Percentiles rank a stretch among this genome's conserved stretches.
Conservation (phyloP, 805 yeast species). For the Saturnispora bothae region DNA sequence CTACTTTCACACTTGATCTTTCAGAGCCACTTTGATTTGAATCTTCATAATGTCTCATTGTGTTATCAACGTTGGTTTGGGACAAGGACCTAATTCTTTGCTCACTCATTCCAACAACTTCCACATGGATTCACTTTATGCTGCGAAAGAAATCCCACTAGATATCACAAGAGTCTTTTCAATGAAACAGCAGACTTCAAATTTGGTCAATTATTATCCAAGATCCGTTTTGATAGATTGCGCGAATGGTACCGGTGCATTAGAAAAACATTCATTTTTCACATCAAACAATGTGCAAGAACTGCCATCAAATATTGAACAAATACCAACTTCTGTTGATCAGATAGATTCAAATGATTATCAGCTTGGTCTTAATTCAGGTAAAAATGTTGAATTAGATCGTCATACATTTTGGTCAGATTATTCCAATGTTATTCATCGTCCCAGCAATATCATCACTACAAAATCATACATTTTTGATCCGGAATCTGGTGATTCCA, state of each 20-base stretch:
- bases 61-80: constrained; percentile 57
- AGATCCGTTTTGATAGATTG: constrained; percentile 76
- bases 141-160: background rate
- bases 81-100: constrained; percentile 68
- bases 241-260: constrained; percentile 63
- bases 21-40: no score
- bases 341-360: constrained; percentile 39
- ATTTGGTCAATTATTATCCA: constrained; percentile 62
- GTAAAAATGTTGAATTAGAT: constrained; percentile 29
- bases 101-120: constrained; percentile 70
- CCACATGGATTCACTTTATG: constrained; percentile 58
- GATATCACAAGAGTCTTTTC: background rate
- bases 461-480: constrained; percentile 53
- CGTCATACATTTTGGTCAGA: constrained; percentile 72
- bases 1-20: no score
- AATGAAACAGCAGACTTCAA: constrained; percentile 11
- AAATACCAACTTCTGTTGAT: constrained; percentile 44
- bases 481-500: constrained; percentile 21
- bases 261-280: constrained; percentile 44
- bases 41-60: background rate
- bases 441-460: constrained; percentile 47
- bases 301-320: constrained; percentile 20
- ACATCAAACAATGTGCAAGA: constrained; percentile 9
- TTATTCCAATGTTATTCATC: constrained; percentile 55
- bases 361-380: constrained; percentile 52